Base-by-base conservation (phyloP, 1,284 basidiomycete genomes). In the Testicularia cyperi region DNA sequence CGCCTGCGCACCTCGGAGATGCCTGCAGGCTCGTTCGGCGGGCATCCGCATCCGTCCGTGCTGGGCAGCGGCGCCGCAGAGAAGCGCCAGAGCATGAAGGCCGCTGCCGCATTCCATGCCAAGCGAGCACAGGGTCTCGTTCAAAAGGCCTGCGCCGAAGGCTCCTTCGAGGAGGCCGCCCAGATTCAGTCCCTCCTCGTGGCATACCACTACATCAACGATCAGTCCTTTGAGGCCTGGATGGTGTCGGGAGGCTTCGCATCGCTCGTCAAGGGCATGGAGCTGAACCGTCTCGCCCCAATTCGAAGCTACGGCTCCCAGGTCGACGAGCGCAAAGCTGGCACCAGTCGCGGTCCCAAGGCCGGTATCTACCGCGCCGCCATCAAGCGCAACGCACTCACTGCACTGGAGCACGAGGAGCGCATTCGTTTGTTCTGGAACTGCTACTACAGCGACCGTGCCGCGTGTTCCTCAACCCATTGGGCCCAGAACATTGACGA, bases 181-280 rank as follows among this genome's bases (percentile, higher is more conserved):
- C 51, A 55, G 30, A 67, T 67, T 12, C 37, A 57, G 37, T 27
- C 34, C 24, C 26, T 68, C 22, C 55, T 70, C 6, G 44, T 46
- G 22, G 56, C 42, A 13, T 58, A 64, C 45, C 55, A 65, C 42
- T 70, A 67, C 44, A 43, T 56, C 44, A 44, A 48, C 39, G 65
- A 64, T 26, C 49, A 47, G 16, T 52, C 65, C 29, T 51, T 70
- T 33, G 67, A 70, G 24, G 65, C 61, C 31, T 70, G 67, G 67
- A 62, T 63, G 44, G 28, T 45, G 12, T 45, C 63, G 2, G 62
- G 61, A 27, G 21, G 29, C 27, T 21, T 40, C 5, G 20, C 39
- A 24, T 54, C 49, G 26, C 40, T 58, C 5, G 44, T 51, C 45
- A 64, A 64, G 33, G 61, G 49, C 27, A 51, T 64, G 55, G 55